Percentiles rank a stretch among this genome's conserved stretches.
These are phyloP conservation scores for Polychytrium aggregatum DNA, from an alignment of 192 early-diverging fungal genomes.

Conservation along the genomic window DNA sequence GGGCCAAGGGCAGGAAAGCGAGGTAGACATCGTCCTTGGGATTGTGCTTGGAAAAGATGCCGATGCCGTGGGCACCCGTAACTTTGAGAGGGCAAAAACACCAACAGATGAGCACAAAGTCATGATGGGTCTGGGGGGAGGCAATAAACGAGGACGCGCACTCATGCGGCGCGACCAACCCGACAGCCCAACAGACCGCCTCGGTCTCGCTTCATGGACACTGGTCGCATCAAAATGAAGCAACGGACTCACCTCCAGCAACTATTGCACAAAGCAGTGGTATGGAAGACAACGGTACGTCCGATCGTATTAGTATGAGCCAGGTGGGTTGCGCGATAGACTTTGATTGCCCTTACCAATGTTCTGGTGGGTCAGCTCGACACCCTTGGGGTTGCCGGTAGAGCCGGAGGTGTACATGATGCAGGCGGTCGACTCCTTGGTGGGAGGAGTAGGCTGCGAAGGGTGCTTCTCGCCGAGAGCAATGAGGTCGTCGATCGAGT, in stretches of 20 bases:
- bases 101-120: not conserved
- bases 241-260: too few species aligned
- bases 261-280: too few species aligned
- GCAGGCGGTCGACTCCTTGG: slow-evolving; percentile 51
- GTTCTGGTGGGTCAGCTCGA: slow-evolving; percentile 71
- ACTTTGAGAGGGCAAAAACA: slow-evolving; percentile 20
- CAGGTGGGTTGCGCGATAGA: too few species aligned
- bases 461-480: slow-evolving; percentile 54
- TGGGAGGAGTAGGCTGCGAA: slow-evolving; percentile 51
- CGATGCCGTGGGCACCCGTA: slow-evolving; percentile 41
- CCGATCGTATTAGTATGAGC: too few species aligned
- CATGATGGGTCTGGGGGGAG: too few species aligned
- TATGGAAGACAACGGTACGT: too few species aligned
- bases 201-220: too few species aligned
- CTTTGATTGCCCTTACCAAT: too few species aligned
- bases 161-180: too few species aligned
- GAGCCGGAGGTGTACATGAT: slow-evolving; percentile 84
- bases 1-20: slow-evolving; percentile 77
- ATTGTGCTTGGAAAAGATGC: slow-evolving; percentile 35
- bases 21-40: slow-evolving; percentile 16
- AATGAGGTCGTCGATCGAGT: slow-evolving; percentile 57
- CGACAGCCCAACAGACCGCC: not conserved
- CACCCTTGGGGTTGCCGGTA: slow-evolving; percentile 92
- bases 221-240: too few species aligned
- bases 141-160: too few species aligned